Base-by-base conservation (phyloP, 345 rosid genomes). In the Luvunga scandens region DNA sequence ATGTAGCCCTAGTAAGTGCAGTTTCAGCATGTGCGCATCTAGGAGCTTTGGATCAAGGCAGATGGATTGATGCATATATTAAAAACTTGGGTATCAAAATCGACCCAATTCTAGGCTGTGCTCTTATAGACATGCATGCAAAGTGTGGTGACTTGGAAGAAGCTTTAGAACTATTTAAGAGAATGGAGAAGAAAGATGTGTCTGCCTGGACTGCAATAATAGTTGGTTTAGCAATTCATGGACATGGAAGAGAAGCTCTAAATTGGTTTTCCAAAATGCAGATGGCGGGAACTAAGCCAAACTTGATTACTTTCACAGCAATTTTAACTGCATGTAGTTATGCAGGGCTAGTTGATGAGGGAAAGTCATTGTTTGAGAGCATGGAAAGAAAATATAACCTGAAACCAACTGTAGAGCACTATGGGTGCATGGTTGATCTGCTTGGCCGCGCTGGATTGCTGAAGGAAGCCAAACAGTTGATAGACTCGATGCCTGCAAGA, bases 371-470 rank as follows among this genome's bases (percentile, higher is more conserved):
- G 66, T 92, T 90, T 77, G 42, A 84, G 75, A 84, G 85, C 82
- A 90, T 89, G 75, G 85, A 67, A 30, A 85, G 84, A 33, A 84
- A 83, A 33, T 72, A 89, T 75, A 72, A 75, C 69, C 66, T 89
- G 83, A 85, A 76, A 25, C 97, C 98, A 12, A 79, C 84, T 1
- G 66, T 90, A n/a, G 94, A 94, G 83, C 98, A 94, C 75, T 94
- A 87, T 39, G 97, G 98, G 9, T 89, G 97, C 83, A 78, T 94
- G 89, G 95, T 91, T 76, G 93, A 92, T 88, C 88, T 92, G 50
- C 88, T 94, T 6, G 91, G 94, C 67, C 87, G 93, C 83, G 94
- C 92, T 62, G 94, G 97, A 64, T 79, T 86, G 38, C 86, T 94
- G 22, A 76, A 82, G 67, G 90, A 89, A 83, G 91, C 93, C 12